Evolutionary conservation across 1,284 basidiomycete genomes (phyloP), one percentile per base, ranked within the genome.

Genomic region (Vanrija humicola): DNA sequence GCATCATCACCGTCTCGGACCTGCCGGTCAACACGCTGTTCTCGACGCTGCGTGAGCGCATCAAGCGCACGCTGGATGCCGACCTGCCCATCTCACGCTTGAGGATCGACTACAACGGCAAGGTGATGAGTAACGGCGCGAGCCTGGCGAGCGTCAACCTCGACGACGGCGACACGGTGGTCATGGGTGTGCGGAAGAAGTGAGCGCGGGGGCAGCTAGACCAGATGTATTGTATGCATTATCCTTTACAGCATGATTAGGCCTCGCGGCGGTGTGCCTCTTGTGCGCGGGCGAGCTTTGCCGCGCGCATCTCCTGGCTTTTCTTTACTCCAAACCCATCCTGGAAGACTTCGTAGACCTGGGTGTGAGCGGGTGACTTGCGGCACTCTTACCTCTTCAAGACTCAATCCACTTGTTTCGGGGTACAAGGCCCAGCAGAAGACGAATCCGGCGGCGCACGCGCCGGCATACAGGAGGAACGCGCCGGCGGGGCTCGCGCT

Each of bases 111-210:
- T 90, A 86, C 70, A 77, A 80, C 56, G 85, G 85, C 44, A 90
- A 89, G 76, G 87, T 90, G 80, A 81, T 95, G 66, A 90, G 87
- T 56, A 96, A 95, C 74, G 81, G 82, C 55, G 85, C 83, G 59
- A 86, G 89, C 50, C 83, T 96, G 63, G 92, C 90, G 25, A 84
- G 81, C 63, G 87, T 90, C 69, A 96, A 96, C 70, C 70, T 96
- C 63, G 91, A 92, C 72, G 89, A 92, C 59, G 92, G 90, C 63
- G 92, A 95, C 70, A 56, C 84, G 52, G 73, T 96, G 21, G 82
- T 85, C 21, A 81, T 94, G 62, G 86, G 82, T 57, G 80, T 95
- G 46, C 84, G 86, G 65, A 87, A 90, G 63, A 80, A 81, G 65
- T 74, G 10, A 28, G 7, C 7, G 10, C 7, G 28, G 28, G 68